Evolutionary conservation across 164 flowering plant genomes (phyloP).

Genomic region (Macadamia tetraphylla): DNA sequence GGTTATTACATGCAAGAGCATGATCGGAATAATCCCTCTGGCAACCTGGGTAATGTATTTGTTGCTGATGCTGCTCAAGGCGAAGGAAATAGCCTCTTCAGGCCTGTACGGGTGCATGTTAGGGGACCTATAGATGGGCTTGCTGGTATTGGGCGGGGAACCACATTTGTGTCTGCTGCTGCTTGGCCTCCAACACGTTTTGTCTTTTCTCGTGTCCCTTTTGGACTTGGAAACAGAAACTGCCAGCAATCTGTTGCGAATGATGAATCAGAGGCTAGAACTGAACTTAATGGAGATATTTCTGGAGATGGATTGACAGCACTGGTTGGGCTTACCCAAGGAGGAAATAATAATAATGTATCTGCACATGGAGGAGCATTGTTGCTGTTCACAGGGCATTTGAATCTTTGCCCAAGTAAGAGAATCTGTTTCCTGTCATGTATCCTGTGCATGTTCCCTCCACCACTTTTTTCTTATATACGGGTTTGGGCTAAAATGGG

Average conservation of each 20-base stretch:
- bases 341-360: slow-evolving; percentile 39
- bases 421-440: too few species aligned
- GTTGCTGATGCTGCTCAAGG: slow-evolving; percentile 62
- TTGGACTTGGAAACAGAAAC: slow-evolving; percentile 75
- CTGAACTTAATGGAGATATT: slow-evolving; percentile 64
- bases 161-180: slow-evolving; percentile 63
- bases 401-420: too few species aligned
- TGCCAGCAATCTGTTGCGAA: slow-evolving; percentile 71
- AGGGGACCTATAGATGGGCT: slow-evolving; percentile 91
- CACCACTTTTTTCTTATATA: too few species aligned
- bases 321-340: slow-evolving; percentile 88
- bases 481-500: slow-evolving; percentile 88
- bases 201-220: slow-evolving; percentile 92
- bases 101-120: slow-evolving; percentile 87
- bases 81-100: slow-evolving; percentile 59
- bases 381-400: too few species aligned
- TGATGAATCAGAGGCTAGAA: slow-evolving; percentile 79
- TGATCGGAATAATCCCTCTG: slow-evolving; percentile 48
- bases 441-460: too few species aligned
- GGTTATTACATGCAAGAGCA: slow-evolving; percentile 75
- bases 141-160: slow-evolving; percentile 94
- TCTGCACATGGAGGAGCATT: slow-evolving; percentile 55
- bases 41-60: slow-evolving; percentile 58
- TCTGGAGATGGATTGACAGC: slow-evolving; percentile 94
- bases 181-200: slow-evolving; percentile 90